Conservation (phyloP, 2,329 filamentous ascomycete species). For the Verticillium tricorpus region DNA sequence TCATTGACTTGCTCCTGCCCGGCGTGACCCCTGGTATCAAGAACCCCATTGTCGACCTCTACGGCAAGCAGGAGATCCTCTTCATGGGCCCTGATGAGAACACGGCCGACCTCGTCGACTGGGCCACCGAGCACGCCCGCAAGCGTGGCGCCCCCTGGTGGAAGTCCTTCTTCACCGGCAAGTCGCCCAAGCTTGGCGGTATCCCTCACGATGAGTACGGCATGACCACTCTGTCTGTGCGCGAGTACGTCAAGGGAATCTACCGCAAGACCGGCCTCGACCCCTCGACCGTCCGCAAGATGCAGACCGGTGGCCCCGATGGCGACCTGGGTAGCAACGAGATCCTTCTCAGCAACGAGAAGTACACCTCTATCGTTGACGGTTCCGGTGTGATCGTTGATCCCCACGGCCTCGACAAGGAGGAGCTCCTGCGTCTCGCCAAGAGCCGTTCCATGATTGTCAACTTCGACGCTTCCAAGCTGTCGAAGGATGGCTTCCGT, state of each 20-base stretch:
- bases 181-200: slow-evolving; percentile 91
- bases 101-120: slow-evolving; percentile 93
- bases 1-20: slow-evolving; percentile 87
- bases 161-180: slow-evolving; percentile 99
- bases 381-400: slow-evolving; percentile 93
- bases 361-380: slow-evolving; percentile 93
- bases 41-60: slow-evolving; percentile 93
- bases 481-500: slow-evolving; percentile 84
- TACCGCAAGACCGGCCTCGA: slow-evolving; percentile 95
- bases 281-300: slow-evolving; percentile 77
- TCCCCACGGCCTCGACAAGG: slow-evolving; percentile 79
- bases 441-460: slow-evolving; percentile 85
- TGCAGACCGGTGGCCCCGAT: slow-evolving; percentile 96
- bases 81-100: slow-evolving; percentile 99
- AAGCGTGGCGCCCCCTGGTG: slow-evolving; percentile 89
- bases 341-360: slow-evolving; percentile 92
- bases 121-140: slow-evolving; percentile 95
- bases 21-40: slow-evolving; percentile 95
- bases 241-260: slow-evolving; percentile 93
- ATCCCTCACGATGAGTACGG: slow-evolving; percentile 96
- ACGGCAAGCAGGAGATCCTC: slow-evolving; percentile 92
- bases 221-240: slow-evolving; percentile 96
- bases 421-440: slow-evolving; percentile 79
- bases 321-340: slow-evolving; percentile 97
- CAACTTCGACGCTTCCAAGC: slow-evolving; percentile 78